Evolutionary conservation across 2,329 filamentous ascomycete genomes (phyloP), one percentile per base, ranked within the genome.

Genomic region (Talaromyces sp.): DNA sequence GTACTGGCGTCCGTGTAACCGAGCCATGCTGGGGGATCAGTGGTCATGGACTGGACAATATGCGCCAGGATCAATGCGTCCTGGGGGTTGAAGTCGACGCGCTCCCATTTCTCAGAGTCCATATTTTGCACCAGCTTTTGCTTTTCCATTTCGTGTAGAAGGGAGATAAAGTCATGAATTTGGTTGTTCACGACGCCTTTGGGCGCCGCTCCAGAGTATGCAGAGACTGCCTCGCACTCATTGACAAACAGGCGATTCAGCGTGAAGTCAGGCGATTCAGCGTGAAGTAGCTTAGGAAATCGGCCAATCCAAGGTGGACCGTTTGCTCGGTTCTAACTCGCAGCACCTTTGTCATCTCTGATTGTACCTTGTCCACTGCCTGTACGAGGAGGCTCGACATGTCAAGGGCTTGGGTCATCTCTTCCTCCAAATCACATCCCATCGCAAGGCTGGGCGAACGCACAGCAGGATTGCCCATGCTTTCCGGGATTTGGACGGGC

Each of bases 201-300:
- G 50, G 88, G 73, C 7, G 82, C 81, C 40, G 81, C 79, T 8
- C 86, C 85, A 34, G 84, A 83, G 59, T 84, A 78, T 3, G 86
- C 86, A 55, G 85, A 87, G 7, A 88, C 83, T 0, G 86, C 85
- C 68, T 88, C 86, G 63, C 86, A 88, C 68, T 88, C 86, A 64
- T 88, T 85, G 3, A 86, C 85, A 68, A 88, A 88, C 1, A 88
- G 76, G 53, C 83, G 78, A 64, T 87, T 88, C 52, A 88, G 77
- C 0, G 81, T 84, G 69, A 88, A 87, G 68, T 88, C n/a, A n/a
- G n/a, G n/a, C n/a, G n/a, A n/a, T n/a, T n/a, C n/a, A n/a, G n/a
- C n/a, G n/a, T n/a, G 69, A 88, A 87, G 68, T 88, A 88, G 47
- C 81, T 79, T 50, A 88, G 68, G 68, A 88, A 88, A 2, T 83